A percentile compares a stretch with the other conserved stretches of the same genome.
These are phyloP conservation scores for Pelargonium nanum DNA, from an alignment of 345 rosid species.

Conservation along the genomic window DNA sequence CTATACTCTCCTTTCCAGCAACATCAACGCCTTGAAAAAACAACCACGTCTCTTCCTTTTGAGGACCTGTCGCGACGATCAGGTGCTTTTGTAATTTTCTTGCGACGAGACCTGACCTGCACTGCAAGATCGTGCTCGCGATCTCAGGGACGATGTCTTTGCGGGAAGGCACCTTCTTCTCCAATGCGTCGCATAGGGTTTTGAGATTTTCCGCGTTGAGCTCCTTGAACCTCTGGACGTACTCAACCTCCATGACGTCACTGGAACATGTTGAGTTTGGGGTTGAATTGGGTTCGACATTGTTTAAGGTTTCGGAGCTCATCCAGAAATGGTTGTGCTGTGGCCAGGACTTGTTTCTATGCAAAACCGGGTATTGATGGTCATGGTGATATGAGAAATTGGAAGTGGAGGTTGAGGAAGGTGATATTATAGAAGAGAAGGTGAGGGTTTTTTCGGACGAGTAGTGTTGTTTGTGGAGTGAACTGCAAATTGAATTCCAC, in stretches of 20 bases:
- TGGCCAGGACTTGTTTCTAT: slow-evolving; percentile 37
- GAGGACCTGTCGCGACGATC: background rate
- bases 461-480: slow-evolving; percentile 35
- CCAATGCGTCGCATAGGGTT: background rate
- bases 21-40: background rate
- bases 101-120: background rate
- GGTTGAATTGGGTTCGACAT: slow-evolving; percentile 20
- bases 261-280: slow-evolving; percentile 57
- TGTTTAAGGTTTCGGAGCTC: background rate
- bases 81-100: background rate
- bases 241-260: slow-evolving; percentile 58
- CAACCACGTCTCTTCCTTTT: background rate
- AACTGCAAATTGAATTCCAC: slow-evolving; percentile 50
- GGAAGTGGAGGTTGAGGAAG: slow-evolving; percentile 44
- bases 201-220: background rate
- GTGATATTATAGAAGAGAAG: slow-evolving; percentile 49
- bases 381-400: slow-evolving; percentile 38
- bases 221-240: slow-evolving; percentile 3
- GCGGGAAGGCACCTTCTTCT: background rate
- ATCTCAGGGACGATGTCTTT: background rate
- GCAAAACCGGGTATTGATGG: slow-evolving; percentile 28
- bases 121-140: background rate
- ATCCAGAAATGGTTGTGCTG: slow-evolving; percentile 31
- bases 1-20: background rate
- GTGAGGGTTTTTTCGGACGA: slow-evolving; percentile 36